Base-by-base conservation (phyloP, 768 basidiomycete genomes). In the Podaxis carcinomalis region DNA sequence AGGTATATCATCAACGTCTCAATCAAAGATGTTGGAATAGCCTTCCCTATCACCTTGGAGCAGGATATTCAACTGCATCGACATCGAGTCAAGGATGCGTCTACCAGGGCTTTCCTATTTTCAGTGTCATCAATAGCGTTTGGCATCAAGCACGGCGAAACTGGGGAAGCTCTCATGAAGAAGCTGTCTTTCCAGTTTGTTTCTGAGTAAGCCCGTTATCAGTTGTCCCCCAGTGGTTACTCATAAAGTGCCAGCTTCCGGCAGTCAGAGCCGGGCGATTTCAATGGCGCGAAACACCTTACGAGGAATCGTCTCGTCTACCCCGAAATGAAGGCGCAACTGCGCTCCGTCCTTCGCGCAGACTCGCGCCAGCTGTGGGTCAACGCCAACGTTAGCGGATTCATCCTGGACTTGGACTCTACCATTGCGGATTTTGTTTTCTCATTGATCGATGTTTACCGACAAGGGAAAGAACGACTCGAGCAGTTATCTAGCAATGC, bases 101-200 rank as follows among this genome's bases (percentile, higher is more conserved):
- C 83, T 35, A 81, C 91, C 35, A 85, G 86, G 6, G 95, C 95
- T 0, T 92, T 98, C 74, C 73, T 98, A 23, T 89, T 95, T 68
- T 90, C 93, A 1, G 84, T 97, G 57, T 83, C 84, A 62, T 83
- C 87, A 0, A 78, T 97, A 57, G 76, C 78, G 53, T 96, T 97
- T 70, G 79, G 76, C 39, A 84, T 88, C 6, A 81, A 88, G 65
- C 84, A 84, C 25, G 91, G 89, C 27, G 89, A 93, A 68, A 89
- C 85, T 19, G 94, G 95, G 4, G 80, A 87, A 68, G 88, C 89
- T 49, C 78, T 76, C 7, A 87, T 97, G 72, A 78, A 80, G 56
- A 80, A 83, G 7, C 80, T 96, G 62, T 89, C 89, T 11, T 86
- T 97, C 70, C 93, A 95, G 72, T 97, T 98, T 72, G 82, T 95